phyloP scores from a whole-genome alignment of 2,329 filamentous ascomycete genomes.

The Scytalidium sp. region DNA sequence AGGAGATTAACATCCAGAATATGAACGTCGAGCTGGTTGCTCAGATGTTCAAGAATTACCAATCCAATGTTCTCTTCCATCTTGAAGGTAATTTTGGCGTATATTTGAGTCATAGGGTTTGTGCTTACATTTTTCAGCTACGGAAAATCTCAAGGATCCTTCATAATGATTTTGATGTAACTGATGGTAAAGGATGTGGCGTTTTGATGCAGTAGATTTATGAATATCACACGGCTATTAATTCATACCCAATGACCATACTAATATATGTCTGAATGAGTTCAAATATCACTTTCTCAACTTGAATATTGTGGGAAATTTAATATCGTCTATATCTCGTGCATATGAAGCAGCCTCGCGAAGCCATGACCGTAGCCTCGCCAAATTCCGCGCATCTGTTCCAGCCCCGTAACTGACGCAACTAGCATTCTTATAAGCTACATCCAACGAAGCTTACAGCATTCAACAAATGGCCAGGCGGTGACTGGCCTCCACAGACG shows the following conservation, averaged over 20 bases:
- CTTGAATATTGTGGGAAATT: not conserved
- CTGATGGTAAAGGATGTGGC: not conserved
- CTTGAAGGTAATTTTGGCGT: conserved; percentile 76
- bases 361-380: not conserved
- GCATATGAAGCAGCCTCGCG: not conserved
- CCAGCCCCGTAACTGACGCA: not conserved
- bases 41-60: conserved; percentile 99
- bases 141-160: conserved; percentile 79
- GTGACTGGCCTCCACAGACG: not conserved
- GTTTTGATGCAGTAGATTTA: not conserved
- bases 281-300: not conserved
- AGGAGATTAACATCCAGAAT: conserved; percentile 98
- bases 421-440: not conserved
- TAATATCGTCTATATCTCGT: not conserved
- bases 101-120: no score
- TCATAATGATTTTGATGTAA: conserved; percentile 38
- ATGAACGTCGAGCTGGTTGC: conserved; percentile 98
- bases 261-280: no score
- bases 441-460: not conserved
- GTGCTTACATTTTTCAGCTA: conserved; percentile 51
- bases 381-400: not conserved
- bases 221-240: not conserved
- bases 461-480: not conserved
- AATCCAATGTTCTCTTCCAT: conserved; percentile 96
- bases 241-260: no score